Evolutionary conservation across 768 basidiomycete genomes (phyloP), one percentile per base, ranked within the genome.

Genomic region (Russula griseocarnosa): DNA sequence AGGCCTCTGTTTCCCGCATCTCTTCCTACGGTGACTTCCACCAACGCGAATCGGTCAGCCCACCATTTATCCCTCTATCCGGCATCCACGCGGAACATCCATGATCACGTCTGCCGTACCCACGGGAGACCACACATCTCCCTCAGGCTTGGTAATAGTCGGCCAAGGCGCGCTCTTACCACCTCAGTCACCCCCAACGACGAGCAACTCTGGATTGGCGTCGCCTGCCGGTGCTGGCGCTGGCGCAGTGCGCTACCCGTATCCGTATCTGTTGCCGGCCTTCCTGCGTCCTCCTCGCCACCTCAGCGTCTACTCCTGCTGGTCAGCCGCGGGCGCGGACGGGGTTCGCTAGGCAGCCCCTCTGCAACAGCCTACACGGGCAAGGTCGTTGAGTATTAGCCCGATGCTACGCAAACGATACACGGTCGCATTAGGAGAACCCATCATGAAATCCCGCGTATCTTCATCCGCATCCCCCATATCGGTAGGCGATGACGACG

Each of bases 351-450:
- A 61, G 22, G 32, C 58, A 11, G 61, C 67, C 0, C 62, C 66
- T 2, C 58, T 68, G 13, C 76, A 83, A 4, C 82, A 82, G 4
- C 82, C 83, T 0, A 72, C 79, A 1, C 83, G 80, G 1, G 80
- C 77, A 50, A 77, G 85, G 22, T 81, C 79, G 18, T 76, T 79
- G 4, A 87, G 84, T 69, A 80, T 86, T 1, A 90, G 88, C 3
- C 90, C 92, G 1, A 75, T 82, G 0, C 74, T 78, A 1, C 77
- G 91, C 28, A 94, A 94, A 70, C 81, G 92, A 46, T 94, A 94
- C 71, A 92, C 92, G 0, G 91, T 93, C 36, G 90, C 92, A 0
- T 80, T 94, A 0, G 91, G 90, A 11, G 87, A 83, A 3, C 86
- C 88, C 0, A 84, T 90, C 63, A 80, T 83, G 66, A 64, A 67